Evolutionary conservation across 208 protist genomes (phyloP).

Genomic region (Acanthamoeba royreba): DNA sequence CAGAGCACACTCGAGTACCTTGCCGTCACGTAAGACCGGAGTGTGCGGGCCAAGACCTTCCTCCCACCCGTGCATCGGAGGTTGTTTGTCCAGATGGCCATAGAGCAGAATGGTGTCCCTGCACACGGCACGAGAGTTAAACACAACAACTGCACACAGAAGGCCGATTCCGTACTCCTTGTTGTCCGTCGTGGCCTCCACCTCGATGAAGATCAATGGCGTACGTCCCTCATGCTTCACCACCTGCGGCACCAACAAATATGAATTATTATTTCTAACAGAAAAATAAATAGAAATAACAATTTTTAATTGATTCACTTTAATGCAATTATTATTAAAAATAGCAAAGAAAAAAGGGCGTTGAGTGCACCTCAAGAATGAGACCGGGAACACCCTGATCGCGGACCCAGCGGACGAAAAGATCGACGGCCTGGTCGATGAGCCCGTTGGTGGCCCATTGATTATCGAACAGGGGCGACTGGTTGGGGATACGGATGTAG

Average conservation of each 20-base stretch:
- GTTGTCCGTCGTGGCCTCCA: conserved; percentile 47
- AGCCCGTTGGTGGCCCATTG: conserved; percentile 68
- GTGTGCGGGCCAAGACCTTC: conserved; percentile 78
- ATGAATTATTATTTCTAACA: background rate
- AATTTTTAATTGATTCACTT: background rate
- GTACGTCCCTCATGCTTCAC: background rate
- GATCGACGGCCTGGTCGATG: conserved; percentile 59
- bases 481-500: conserved; percentile 57
- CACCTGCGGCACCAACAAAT: background rate
- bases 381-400: conserved; percentile 47
- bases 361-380: conserved; percentile 50
- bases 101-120: conserved; percentile 87
- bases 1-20: conserved; percentile 17
- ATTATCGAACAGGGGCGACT: conserved; percentile 31
- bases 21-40: conserved; percentile 54
- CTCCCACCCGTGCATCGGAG: conserved; percentile 89
- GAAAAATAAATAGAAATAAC: background rate
- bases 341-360: background rate
- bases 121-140: background rate
- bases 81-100: conserved; percentile 96
- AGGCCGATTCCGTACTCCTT: background rate
- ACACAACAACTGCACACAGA: background rate
- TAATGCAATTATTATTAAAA: background rate
- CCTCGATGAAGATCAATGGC: conserved; percentile 23
- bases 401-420: conserved; percentile 56